A percentile compares a stretch with the other conserved stretches of the same genome.
phyloP scores from a whole-genome alignment of 192 early-diverging fungal genomes.

The Backusella parvicylindrica region DNA sequence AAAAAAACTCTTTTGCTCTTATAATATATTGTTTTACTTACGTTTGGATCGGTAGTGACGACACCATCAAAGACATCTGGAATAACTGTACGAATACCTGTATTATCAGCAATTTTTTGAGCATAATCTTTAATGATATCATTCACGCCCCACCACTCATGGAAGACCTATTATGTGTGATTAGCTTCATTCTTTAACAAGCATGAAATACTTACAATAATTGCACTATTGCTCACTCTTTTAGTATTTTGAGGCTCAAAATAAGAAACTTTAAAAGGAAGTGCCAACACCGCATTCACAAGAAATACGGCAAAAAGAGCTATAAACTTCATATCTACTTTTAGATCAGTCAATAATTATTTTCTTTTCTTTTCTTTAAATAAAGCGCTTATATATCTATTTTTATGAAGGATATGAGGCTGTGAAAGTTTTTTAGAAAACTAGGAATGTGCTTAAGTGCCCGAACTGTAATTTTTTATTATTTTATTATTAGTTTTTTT shows the following conservation, averaged over 20 bases:
- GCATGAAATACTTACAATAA: conserved; percentile 22
- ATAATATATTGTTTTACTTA: neutral
- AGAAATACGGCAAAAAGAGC: neutral
- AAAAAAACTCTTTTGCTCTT: neutral
- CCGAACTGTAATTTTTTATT: neutral
- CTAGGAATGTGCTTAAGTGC: neutral
- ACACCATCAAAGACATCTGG: conserved; percentile 50
- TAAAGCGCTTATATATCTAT: no score
- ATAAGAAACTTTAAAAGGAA: conserved; percentile 17
- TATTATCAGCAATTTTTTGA: conserved; percentile 43
- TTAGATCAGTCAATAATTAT: neutral
- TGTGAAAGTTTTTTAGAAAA: neutral
- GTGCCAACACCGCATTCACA: neutral
- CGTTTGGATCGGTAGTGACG: neutral
- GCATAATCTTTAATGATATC: conserved; percentile 43
- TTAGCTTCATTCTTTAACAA: neutral
- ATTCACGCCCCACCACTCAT: conserved; percentile 44
- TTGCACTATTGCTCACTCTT: conserved; percentile 8
- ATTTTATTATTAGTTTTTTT: neutral
- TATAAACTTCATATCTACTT: neutral
- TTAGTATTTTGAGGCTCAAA: conserved; percentile 18
- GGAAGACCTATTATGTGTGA: conserved; percentile 11
- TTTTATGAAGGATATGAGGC: neutral
- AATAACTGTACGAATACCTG: conserved; percentile 32
- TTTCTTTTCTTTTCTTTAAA: neutral